A percentile compares a stretch with the other conserved stretches of the same genome.
These are phyloP conservation scores for Geotrichum aggregatum DNA, from an alignment of 1,139 yeast genomes.

Conservation along the genomic window DNA sequence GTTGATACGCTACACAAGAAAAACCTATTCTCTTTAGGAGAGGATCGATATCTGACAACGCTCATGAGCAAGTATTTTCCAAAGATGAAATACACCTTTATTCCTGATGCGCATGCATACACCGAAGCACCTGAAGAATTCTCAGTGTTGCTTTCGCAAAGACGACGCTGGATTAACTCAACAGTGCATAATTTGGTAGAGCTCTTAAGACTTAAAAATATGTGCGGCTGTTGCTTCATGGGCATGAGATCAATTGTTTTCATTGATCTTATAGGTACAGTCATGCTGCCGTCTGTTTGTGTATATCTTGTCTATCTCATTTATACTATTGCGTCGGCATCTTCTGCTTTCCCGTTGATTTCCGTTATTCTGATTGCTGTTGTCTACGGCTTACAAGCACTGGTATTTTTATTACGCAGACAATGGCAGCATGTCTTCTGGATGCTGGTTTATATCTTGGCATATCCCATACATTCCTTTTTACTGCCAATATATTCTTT, in stretches of 20 bases:
- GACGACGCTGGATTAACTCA: constrained; percentile 47
- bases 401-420: constrained; percentile 40
- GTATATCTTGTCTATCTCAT: constrained; percentile 42
- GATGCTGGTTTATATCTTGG: constrained; percentile 43
- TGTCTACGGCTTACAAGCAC: constrained; percentile 42
- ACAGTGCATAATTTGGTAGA: constrained; percentile 45
- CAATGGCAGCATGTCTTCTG: constrained; percentile 47
- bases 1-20: constrained; percentile 44
- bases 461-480: constrained; percentile 42
- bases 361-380: constrained; percentile 41
- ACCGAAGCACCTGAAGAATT: constrained; percentile 45
- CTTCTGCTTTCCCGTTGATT: constrained; percentile 39
- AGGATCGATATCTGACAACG: constrained; percentile 44
- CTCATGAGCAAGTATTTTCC: constrained; percentile 41
- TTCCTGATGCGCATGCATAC: constrained; percentile 42
- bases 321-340: constrained; percentile 35
- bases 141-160: constrained; percentile 43
- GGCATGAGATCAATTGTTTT: constrained; percentile 44
- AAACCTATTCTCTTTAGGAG: constrained; percentile 43
- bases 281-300: constrained; percentile 43
- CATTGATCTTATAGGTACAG: constrained; percentile 41
- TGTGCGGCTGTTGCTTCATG: constrained; percentile 46
- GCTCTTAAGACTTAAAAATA: constrained; percentile 40
- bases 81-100: constrained; percentile 40
- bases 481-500: constrained; percentile 42